Evolutionary conservation across 352 stramenopile genomes (phyloP).

Genomic region (Aphanomyces cochlioides): DNA sequence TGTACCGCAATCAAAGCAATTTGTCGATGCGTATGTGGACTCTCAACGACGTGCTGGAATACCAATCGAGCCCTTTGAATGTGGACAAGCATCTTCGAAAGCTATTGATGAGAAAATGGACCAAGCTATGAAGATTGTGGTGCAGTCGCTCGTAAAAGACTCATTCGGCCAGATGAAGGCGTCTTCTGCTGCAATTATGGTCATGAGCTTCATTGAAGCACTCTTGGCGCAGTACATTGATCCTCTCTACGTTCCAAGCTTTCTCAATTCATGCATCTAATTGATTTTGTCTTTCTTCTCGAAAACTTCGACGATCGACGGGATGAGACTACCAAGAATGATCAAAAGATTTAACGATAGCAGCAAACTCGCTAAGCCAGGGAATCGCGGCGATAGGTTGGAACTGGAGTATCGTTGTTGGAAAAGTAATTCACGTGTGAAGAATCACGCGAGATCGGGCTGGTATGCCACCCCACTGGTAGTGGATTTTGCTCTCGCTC

Average conservation of each 20-base stretch:
- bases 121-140: background rate
- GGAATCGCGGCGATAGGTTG: too few species aligned
- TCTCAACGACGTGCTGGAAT: background rate
- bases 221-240: conserved; percentile 6
- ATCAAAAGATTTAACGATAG: too few species aligned
- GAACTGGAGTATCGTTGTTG: too few species aligned
- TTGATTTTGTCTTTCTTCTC: too few species aligned
- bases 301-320: too few species aligned
- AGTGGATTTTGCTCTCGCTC: conserved; percentile 26
- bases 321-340: too few species aligned
- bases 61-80: conserved; percentile 3
- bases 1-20: background rate
- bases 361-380: too few species aligned
- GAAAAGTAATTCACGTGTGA: conserved; percentile 13
- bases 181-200: background rate
- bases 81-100: background rate
- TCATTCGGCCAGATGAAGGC: conserved; percentile 16
- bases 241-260: background rate
- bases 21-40: background rate
- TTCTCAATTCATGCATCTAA: conserved; percentile 6
- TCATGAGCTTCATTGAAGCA: conserved; percentile 18
- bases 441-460: background rate
- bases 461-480: conserved; percentile 26
- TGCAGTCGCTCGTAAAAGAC: background rate
- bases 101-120: background rate